These are phyloP conservation scores for Colletotrichum camelliae DNA, from an alignment of 2,329 filamentous ascomycete genomes.

Conservation along the genomic window DNA sequence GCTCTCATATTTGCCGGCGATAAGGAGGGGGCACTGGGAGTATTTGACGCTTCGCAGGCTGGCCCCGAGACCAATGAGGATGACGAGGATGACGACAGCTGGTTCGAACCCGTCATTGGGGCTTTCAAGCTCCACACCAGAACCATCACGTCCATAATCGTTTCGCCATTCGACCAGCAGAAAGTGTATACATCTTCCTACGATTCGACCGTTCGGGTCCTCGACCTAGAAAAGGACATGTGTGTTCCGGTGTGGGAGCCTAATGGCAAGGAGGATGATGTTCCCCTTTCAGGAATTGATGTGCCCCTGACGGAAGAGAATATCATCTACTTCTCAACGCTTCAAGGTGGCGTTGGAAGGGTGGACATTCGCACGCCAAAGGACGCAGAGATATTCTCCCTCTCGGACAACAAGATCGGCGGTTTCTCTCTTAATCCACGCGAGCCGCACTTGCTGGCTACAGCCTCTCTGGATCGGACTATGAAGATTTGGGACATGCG, in stretches of 20 bases:
- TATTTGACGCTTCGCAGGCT: slow-evolving; percentile 86
- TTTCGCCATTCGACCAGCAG: slow-evolving; percentile 75
- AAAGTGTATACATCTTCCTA: slow-evolving; percentile 87
- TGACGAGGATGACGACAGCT: slow-evolving; percentile 65
- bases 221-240: slow-evolving; percentile 82
- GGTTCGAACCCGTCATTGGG: slow-evolving; percentile 76
- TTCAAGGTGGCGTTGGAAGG: slow-evolving; percentile 80
- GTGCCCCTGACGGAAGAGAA: slow-evolving; percentile 75
- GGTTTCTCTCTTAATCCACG: slow-evolving; percentile 86
- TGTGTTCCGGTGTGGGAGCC: slow-evolving; percentile 86
- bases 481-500: slow-evolving; percentile 93
- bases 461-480: slow-evolving; percentile 87
- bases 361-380: slow-evolving; percentile 74
- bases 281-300: slow-evolving; percentile 85
- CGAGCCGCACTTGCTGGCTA: slow-evolving; percentile 83
- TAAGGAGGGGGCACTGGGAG: slow-evolving; percentile 87
- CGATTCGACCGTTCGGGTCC: slow-evolving; percentile 86
- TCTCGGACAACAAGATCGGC: slow-evolving; percentile 94
- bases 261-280: slow-evolving; percentile 69
- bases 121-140: slow-evolving; percentile 89
- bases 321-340: slow-evolving; percentile 83
- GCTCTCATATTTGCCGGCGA: slow-evolving; percentile 92
- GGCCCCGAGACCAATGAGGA: slow-evolving; percentile 62
- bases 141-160: slow-evolving; percentile 85
- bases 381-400: slow-evolving; percentile 69